Evolutionary conservation across 495 filamentous ascomycete species (phyloP), one percentile per base, ranked within the genome.

Genomic region (Entonaema liquescens): DNA sequence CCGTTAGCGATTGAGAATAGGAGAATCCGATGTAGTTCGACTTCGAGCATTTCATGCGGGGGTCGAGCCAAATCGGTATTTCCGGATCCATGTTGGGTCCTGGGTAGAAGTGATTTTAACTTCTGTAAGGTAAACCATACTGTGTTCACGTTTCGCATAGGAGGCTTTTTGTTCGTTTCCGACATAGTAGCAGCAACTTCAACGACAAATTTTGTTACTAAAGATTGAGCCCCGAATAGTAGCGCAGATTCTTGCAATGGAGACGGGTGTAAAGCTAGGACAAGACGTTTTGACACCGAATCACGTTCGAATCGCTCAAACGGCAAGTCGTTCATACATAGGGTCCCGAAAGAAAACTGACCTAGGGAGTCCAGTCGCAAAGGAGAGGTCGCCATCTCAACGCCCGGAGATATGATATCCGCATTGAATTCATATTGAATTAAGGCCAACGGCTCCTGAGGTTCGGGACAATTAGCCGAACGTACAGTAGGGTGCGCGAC

Each of bases 1-100:
- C 70, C 65, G n/a, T 73, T 68, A 0, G 70, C 56, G 0, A 42
- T 17, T n/a, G 65, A 68, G 17, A 42, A 62, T 12, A 73, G 6
- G 11, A 72, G 59, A 50, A 64, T 55, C 9, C 59, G 54, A 23
- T 35, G 17, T 8, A 72, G n/a, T 44, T 72, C 70, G 23, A 29
- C 31, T 0, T 68, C 56, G 2, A 17, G 3, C 3, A 23, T 56
- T 2, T 33, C 36, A 2, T 53, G 33, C 5, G 31, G 6, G 1
- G n/a, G 23, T 42, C 4, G 47, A 29, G 31, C 19, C 3, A 57
- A 40, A 8, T 4, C 35, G 13, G 13, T 52, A 21, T 21, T 4
- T 12, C 33, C 38, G 19, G 2, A 5, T 3, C 5, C 33, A 3
- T 54, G 15, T 17, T 25, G 49, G 13, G 19, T 1, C 25, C 13